Evolutionary conservation across 495 filamentous ascomycete genomes (phyloP), one percentile per base, ranked within the genome.

Genomic region (Choiromyces venosus): DNA sequence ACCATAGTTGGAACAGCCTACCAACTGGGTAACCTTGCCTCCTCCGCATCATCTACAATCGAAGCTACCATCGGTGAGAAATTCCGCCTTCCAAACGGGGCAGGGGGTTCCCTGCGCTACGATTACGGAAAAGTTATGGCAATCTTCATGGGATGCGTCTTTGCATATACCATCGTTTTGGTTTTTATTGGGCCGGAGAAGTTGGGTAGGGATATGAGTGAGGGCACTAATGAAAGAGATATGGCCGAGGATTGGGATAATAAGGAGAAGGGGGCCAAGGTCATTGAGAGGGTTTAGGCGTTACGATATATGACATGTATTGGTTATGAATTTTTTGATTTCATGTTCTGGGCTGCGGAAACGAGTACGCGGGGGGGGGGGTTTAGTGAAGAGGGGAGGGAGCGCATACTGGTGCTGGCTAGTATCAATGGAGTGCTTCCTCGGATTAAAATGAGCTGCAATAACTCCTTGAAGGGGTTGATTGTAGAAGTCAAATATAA

Each of bases 71-170:
- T 82, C 25, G 89, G 89, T 0, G 79, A 86, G 67, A 86, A 88
- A 6, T 97, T 95, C 83, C 92, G 92, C 0, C 84, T 97, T 4
- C 86, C 89, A 8, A 85, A 86, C 0, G 86, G 85, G 1, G 79
- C 84, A 16, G 84, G 84, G 7, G 75, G 68, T 0, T 81, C 81
- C 0, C 75, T 82, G 44, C 84, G 92, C 37, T 97, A 94, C 80
- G 83, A 93, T 67, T 97, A 97, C 69, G 93, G 94, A 18, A 91
- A 91, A 74, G 93, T 97, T 5, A 94, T 97, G 76, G 93, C 91
- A 73, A 95, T 97, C 78, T 94, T 96, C 82, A 92, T 96, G 91
- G 94, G 88, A 4, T 94, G 92, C 76, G 94, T 96, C n/a, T 96
- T 89, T 82, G 90, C 82, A 8, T 97, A 96, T 80, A 86, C 89